Base-by-base conservation (phyloP, 2,329 filamentous ascomycete species). In the Paracoccidioides brasiliensis region DNA sequence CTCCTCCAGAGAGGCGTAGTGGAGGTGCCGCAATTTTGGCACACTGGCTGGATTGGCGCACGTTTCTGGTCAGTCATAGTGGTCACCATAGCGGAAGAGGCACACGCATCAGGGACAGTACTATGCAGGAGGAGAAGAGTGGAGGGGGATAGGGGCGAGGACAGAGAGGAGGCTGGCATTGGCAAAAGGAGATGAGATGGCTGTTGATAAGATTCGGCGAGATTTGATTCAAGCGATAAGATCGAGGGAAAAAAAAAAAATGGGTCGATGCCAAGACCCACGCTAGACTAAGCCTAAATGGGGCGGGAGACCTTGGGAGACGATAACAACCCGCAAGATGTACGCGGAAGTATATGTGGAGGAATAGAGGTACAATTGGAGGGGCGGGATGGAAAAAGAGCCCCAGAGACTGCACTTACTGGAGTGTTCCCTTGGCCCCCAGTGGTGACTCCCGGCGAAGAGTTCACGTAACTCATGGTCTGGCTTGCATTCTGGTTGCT, bases 1-100 rank as follows among this genome's bases (percentile, higher is more conserved):
- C 93, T 86, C 65, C 93, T 88, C 93, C 93, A 98, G 69, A 98
- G 77, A 44, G 93, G 93, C 48, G 93, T 98, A 53, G 90, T 97
- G 44, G 89, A 95, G 46, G 93, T 98, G 61, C 83, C 82, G 74
- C 93, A 98, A 72, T 98, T 98, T 71, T 95, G 88, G 73, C 93
- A 98, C 63, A 90, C 88, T 61, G 91, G 90, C 90, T 97, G 85
- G 76, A 83, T 79, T 76, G 82, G 78, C 72, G 81, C 72, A 62
- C 79, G 68, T 63, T 71, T 72, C 57, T 72, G 70, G 67, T 78
- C 71, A 78, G 76, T 66, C 63, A 73, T 67, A 52, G 71, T 71
- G 45, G 72, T 72, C 60, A 73, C 72, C 74, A 76, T 76, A 43
- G 55, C 67, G 56, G 10, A 41, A 49, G 54, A 48, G 42, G 56